Evolutionary conservation across 495 filamentous ascomycete genomes (phyloP), one percentile per base, ranked within the genome.

Genomic region (Penicillium canariense): DNA sequence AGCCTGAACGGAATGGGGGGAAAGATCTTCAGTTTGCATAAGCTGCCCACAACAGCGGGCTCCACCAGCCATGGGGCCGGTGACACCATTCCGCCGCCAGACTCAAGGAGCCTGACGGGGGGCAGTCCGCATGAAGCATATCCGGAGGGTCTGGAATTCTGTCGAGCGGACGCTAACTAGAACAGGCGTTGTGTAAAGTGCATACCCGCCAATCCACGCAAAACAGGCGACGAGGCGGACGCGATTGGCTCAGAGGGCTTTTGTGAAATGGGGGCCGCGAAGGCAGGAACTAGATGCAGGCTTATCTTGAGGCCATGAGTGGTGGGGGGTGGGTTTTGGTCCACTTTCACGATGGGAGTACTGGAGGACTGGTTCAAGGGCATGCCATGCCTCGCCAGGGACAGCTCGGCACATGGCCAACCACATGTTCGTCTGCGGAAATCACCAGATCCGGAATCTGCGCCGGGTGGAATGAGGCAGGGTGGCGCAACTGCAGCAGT

Each of bases 341-440:
- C 44, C 55, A 34, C 54, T 55, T 53, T 49, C 31, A 59, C 52
- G 55, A 55, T 59, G 23, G 10, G 5, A 27, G 25, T 17, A 18
- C 34, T 3, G 25, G 25, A 44, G 34, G 5, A 32, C 15, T 47
- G 27, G 28, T 28, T 43, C 34, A 28, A 30, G 28, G 39, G 17
- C 46, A 54, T 56, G 17, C 36, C 34, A 46, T 30, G 43, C 43
- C 43, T 30, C 25, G n/a, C 12, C 43, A 46, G 43, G 43, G n/a
- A 30, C 43, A n/a, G 23, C n/a, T 30, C n/a, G 8, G 55, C 62
- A 66, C 62, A 63, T 66, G 62, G 65, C 45, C 20, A 55, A 48
- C 62, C 62, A 63, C 59, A 68, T 68, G 65, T 68, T 58, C 60
- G 51, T 60, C 50, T 31, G 31, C 40, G 48, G 61, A 48, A 31